Base-by-base conservation (phyloP, 2,329 filamentous ascomycete species). In the Diaporthe sp. region DNA sequence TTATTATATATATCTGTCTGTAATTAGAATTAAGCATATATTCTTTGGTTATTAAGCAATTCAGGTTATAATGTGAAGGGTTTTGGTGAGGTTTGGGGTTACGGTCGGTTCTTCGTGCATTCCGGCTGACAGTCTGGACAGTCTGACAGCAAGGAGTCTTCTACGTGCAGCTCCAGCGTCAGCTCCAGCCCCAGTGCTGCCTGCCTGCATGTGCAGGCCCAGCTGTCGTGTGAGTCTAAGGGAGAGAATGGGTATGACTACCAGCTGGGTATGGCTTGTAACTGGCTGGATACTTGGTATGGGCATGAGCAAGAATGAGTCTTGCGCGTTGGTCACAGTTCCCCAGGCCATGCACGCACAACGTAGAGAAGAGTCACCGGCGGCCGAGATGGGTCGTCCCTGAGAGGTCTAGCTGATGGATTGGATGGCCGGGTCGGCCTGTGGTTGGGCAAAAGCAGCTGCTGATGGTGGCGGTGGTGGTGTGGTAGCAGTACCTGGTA, bases 311-410 rank as follows among this genome's bases (percentile, higher is more conserved):
- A 9, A 39, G 31, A 59, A 39, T 65, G 57, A 62, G 49, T 25
- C 34, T 28, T 53, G 37, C 4, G 19, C 42, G n/a, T 58, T 65
- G 65, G 57, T 59, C 71, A 73, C 59, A 31, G 25, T 44, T 46
- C n/a, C 70, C 39, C 42, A 62, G 4, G 25, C 4, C 53, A 55
- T 59, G 31, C 34, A 42, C 25, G 46, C 51, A 31, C 25, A 4
- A 28, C 13, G 13, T 39, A 51, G 49, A 28, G 10, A 68, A 69
- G 65, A 74, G 74, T 74, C 75, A 76, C 65, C 68, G 61, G 34
- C 53, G 37, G 58, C 53, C 53, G 72, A 28, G 49, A 44, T 69
- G 61, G 75, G 73, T 76, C 67, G 68, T 49, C 37, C n/a, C 65
- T 72, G 59, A 59, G 53, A 65, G 37, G 37, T 58, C 25, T 58